Conservation (phyloP, 1,284 basidiomycete species). For the Veloboletus limbatus region DNA sequence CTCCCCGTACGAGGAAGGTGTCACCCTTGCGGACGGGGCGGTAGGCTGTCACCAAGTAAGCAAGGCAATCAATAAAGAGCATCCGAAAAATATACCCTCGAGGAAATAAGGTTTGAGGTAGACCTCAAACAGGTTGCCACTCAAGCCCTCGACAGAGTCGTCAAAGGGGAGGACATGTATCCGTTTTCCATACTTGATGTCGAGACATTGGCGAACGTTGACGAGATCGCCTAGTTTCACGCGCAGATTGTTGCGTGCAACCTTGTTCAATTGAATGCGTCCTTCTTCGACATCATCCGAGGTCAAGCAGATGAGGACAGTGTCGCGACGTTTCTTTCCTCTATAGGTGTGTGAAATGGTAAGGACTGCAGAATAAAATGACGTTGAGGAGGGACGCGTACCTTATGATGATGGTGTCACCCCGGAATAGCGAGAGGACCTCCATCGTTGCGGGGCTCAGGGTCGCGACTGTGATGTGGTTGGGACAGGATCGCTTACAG, state of each 20-base stretch:
- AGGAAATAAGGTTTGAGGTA: constrained; percentile 99
- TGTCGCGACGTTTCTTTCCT: constrained; percentile 94
- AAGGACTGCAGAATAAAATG: constrained; percentile 3
- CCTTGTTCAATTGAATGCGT: constrained; percentile 98
- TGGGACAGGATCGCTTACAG: not conserved
- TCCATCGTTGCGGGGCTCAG: constrained; percentile 98
- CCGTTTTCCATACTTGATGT: constrained; percentile 99
- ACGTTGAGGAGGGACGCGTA: constrained; percentile 35
- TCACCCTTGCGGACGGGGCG: constrained; percentile 95
- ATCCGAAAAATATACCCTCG: constrained; percentile 59
- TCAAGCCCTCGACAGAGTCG: constrained; percentile 96
- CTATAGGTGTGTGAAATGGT: constrained; percentile 38
- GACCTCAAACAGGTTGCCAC: constrained; percentile 98
- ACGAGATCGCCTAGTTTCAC: constrained; percentile 97
- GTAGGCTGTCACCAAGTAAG: constrained; percentile 60
- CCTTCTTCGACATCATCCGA: constrained; percentile 97
- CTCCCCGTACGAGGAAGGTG: constrained; percentile 98
- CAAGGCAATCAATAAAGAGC: not conserved
- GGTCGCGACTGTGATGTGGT: constrained; percentile 82
- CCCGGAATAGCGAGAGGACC: constrained; percentile 88
- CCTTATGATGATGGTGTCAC: constrained; percentile 92
- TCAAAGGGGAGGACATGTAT: constrained; percentile 98
- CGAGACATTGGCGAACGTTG: constrained; percentile 92
- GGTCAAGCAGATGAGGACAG: constrained; percentile 92
- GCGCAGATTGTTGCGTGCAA: constrained; percentile 96